Conservation (phyloP, 1,139 yeast species). For the Taphrina confusa region DNA sequence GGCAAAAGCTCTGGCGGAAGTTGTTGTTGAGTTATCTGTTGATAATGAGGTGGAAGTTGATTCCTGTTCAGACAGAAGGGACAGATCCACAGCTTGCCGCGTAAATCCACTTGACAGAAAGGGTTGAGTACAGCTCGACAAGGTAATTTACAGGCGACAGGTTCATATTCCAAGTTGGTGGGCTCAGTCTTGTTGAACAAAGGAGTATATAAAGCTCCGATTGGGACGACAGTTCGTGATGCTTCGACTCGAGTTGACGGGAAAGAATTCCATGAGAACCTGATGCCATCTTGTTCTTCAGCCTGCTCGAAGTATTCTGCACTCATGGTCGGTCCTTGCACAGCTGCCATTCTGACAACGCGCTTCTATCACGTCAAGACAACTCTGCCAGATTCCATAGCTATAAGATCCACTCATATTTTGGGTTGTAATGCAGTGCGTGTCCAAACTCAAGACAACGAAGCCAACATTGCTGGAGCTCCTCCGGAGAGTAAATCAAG, state of each 20-base stretch:
- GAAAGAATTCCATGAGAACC: conserved; percentile 86
- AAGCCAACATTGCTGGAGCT: too few relatives aligned
- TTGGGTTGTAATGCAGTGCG: too few relatives aligned
- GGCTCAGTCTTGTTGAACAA: conserved; percentile 75
- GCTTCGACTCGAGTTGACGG: conserved; percentile 92
- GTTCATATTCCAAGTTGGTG: conserved; percentile 84
- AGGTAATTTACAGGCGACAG: conserved; percentile 76
- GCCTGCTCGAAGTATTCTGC: conserved; percentile 61
- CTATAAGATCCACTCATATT: too few relatives aligned
- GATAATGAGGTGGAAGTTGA: conserved; percentile 86
- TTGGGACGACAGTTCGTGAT: conserved; percentile 87
- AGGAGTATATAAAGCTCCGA: conserved; percentile 93
- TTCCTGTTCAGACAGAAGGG: conserved; percentile 81
- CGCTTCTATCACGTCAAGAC: background rate
- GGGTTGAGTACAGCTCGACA: conserved; percentile 91
- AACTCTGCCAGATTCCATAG: too few relatives aligned
- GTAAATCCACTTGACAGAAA: conserved; percentile 74
- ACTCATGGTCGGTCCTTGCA: conserved; percentile 24
- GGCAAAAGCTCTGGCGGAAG: conserved; percentile 85
- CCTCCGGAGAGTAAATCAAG: too few relatives aligned
- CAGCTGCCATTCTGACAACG: conserved; percentile 17
- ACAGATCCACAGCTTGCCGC: conserved; percentile 84
- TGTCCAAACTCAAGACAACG: too few relatives aligned
- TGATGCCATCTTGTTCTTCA: conserved; percentile 86
- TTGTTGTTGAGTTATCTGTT: conserved; percentile 76